phyloP scores from a whole-genome alignment of 768 basidiomycete genomes.

The Nevesoporus exiguus region DNA sequence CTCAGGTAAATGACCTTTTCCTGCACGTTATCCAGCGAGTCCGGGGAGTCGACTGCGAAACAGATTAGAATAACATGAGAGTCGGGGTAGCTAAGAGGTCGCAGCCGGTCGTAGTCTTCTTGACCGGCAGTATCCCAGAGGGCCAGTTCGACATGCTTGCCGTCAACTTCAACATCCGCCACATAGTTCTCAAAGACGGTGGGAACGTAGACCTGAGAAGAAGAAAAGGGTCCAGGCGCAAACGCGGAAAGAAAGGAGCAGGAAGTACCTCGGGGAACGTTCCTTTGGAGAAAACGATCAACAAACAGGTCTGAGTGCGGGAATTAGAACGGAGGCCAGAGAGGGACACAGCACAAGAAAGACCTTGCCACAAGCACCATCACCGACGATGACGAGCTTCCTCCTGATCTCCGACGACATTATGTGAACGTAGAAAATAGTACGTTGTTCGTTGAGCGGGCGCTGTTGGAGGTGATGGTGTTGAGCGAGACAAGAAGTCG shows the following conservation, averaged over 20 bases:
- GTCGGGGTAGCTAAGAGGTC: slow-evolving; percentile 97
- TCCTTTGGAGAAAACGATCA: slow-evolving; percentile 96
- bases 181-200: slow-evolving; percentile 99
- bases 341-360: slow-evolving; percentile 2
- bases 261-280: slow-evolving; percentile 84
- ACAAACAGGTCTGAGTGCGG: slow-evolving; percentile 72
- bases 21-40: slow-evolving; percentile 98
- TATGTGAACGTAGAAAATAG: slow-evolving; percentile 36
- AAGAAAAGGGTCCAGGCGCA: neutral
- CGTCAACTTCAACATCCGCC: slow-evolving; percentile 97
- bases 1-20: slow-evolving; percentile 75
- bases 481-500: slow-evolving; percentile 39
- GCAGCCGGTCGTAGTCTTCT: slow-evolving; percentile 98
- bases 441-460: slow-evolving; percentile 30
- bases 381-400: slow-evolving; percentile 98
- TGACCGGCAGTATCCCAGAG: slow-evolving; percentile 99
- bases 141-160: slow-evolving; percentile 97
- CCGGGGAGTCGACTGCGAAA: slow-evolving; percentile 96
- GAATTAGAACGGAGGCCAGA: slow-evolving; percentile 18
- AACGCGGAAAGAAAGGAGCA: neutral
- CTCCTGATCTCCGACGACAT: slow-evolving; percentile 98
- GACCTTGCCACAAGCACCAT: slow-evolving; percentile 96
- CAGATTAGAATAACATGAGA: slow-evolving; percentile 99
- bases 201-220: slow-evolving; percentile 88
- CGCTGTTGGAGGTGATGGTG: slow-evolving; percentile 36